A percentile compares a stretch with the other conserved stretches of the same genome.
Conservation (phyloP, 148 eudicot species). For the Cornus florida region DNA sequence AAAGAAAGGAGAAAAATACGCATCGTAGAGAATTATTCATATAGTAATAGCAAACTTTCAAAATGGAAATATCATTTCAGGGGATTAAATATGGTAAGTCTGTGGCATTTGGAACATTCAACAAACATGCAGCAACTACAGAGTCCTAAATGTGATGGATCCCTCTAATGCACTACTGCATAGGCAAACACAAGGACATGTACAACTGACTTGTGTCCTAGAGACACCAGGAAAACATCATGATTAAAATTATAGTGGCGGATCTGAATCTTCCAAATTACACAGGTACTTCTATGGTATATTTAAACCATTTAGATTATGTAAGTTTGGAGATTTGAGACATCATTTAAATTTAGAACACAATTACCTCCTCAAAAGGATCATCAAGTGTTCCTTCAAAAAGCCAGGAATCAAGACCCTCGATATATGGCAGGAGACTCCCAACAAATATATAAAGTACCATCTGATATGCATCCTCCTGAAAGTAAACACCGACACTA, state of each 20-base stretch:
- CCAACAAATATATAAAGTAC: constrained; percentile 77
- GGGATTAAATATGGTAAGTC: neutral
- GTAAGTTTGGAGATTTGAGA: neutral
- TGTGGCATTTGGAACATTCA: neutral
- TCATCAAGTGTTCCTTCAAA: constrained; percentile 93
- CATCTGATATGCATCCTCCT: constrained; percentile 93
- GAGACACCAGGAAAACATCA: neutral
- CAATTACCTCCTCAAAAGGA: constrained; percentile 90
- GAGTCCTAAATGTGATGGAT: constrained; percentile 1
- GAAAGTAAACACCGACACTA: constrained; percentile 29
- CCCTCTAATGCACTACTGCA: neutral
- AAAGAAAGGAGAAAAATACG: neutral
- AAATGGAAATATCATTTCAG: neutral
- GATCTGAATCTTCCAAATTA: neutral
- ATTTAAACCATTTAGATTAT: neutral
- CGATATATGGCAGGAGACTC: constrained; percentile 73
- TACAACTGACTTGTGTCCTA: neutral
- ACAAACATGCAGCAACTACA: neutral
- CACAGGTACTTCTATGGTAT: neutral
- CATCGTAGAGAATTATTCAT: neutral
- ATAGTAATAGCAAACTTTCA: neutral
- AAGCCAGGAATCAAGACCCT: constrained; percentile 89
- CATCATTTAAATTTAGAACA: constrained; percentile 3
- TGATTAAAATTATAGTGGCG: neutral
- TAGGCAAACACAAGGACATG: neutral